Evolutionary conservation across 2,329 filamentous ascomycete species (phyloP).

Genomic region (Periconia sp.): DNA sequence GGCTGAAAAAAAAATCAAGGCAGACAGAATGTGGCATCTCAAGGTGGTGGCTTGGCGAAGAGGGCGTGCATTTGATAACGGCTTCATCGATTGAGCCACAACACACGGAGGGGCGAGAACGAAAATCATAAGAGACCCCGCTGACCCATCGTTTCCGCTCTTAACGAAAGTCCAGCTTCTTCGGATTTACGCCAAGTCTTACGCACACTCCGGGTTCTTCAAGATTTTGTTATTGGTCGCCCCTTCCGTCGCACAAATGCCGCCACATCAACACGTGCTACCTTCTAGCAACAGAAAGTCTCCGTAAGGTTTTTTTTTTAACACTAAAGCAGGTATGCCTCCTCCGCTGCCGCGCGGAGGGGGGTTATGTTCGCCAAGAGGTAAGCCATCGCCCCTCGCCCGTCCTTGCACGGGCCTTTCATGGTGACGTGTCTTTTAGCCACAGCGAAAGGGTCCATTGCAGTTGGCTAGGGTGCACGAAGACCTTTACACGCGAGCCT

Average conservation of each 20-base stretch:
- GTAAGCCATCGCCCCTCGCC: constrained; percentile 10
- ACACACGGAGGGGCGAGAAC: background rate
- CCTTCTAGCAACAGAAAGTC: constrained; percentile 1
- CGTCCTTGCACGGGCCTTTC: background rate
- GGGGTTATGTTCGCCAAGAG: too few species aligned
- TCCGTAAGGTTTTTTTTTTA: constrained; percentile 17
- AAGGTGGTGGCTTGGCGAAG: background rate
- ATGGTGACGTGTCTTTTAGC: constrained; percentile 10
- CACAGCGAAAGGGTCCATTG: constrained; percentile 4
- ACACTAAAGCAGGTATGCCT: constrained; percentile 16
- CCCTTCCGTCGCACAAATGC: constrained; percentile 8
- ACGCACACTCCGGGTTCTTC: background rate
- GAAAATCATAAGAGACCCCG: constrained; percentile 2
- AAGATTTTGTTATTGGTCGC: constrained; percentile 8
- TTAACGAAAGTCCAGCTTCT: background rate
- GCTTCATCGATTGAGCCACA: background rate
- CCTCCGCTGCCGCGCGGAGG: too few species aligned
- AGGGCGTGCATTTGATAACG: too few species aligned
- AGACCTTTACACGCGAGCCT: constrained; percentile 1
- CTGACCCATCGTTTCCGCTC: constrained; percentile 1
- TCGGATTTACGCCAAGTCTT: background rate
- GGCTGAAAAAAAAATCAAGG: background rate
- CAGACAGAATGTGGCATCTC: too few species aligned
- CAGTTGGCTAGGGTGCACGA: constrained; percentile 8
- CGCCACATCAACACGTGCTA: background rate